These are phyloP conservation scores for Malassezia equina DNA, from an alignment of 1,284 basidiomycete genomes.

Conservation along the genomic window DNA sequence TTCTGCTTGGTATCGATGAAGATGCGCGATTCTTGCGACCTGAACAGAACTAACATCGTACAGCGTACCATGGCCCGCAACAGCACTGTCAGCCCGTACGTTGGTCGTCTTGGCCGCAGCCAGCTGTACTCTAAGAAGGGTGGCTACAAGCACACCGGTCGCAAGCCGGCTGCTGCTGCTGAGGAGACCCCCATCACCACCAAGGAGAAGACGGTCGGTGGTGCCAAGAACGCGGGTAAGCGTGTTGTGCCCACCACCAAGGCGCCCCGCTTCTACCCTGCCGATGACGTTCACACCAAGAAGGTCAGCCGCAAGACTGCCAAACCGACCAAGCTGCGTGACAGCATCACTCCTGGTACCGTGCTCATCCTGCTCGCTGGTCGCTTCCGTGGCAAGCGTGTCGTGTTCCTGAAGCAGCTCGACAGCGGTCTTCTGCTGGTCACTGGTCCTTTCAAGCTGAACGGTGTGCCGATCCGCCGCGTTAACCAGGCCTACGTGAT, in stretches of 20 bases:
- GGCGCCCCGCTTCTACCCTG: constrained; percentile 90
- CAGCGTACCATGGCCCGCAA: constrained; percentile 70
- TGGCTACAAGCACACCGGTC: constrained; percentile 63
- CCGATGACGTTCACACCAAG: constrained; percentile 78
- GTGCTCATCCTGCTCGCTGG: constrained; percentile 94
- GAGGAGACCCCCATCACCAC: constrained; percentile 52
- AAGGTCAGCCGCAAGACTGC: constrained; percentile 83
- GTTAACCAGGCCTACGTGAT: constrained; percentile 99
- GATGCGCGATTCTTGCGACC: background rate
- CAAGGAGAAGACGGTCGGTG: constrained; percentile 74
- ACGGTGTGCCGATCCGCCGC: constrained; percentile 93
- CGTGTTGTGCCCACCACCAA: constrained; percentile 74
- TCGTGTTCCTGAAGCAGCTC: constrained; percentile 96
- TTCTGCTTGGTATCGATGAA: background rate
- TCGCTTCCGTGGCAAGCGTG: constrained; percentile 95
- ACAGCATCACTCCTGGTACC: constrained; percentile 84
- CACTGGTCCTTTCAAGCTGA: constrained; percentile 95
- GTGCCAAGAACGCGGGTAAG: constrained; percentile 81
- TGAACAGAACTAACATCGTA: constrained; percentile 6
- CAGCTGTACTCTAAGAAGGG: constrained; percentile 67
- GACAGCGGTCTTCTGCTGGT: constrained; percentile 85
- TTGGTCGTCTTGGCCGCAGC: constrained; percentile 60
- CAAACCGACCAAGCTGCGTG: constrained; percentile 62
- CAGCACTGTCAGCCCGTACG: constrained; percentile 70
- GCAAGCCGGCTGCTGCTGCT: constrained; percentile 56